These are phyloP conservation scores for Plasmodium coatneyi DNA, from an alignment of 169 alveolate genomes.

Conservation along the genomic window DNA sequence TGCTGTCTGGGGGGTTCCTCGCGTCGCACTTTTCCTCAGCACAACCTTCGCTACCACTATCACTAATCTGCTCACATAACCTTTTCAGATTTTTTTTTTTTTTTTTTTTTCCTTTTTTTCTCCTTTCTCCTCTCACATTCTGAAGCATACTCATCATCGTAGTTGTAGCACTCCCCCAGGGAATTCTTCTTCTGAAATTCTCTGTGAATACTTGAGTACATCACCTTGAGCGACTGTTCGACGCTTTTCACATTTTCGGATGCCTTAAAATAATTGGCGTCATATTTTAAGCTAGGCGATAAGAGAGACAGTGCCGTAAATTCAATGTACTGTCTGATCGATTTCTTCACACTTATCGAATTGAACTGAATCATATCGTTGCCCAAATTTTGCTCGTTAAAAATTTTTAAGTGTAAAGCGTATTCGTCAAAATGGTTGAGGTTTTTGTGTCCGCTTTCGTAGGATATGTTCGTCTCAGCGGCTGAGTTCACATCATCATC, in stretches of 20 bases:
- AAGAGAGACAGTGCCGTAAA: conserved; percentile 53
- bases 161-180: conserved; percentile 29
- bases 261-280: conserved; percentile 22
- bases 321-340: conserved; percentile 53
- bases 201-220: conserved; percentile 24
- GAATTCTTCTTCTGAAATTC: conserved; percentile 27
- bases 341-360: conserved; percentile 54
- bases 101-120: conserved; percentile 16
- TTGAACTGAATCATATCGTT: conserved; percentile 25
- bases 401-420: conserved; percentile 40
- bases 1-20: background rate
- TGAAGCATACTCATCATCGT: background rate
- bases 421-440: conserved; percentile 37
- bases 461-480: background rate
- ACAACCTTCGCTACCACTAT: background rate
- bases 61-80: conserved; percentile 2
- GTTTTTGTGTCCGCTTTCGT: background rate
- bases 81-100: conserved; percentile 47
- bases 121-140: background rate
- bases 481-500: background rate
- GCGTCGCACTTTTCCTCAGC: background rate
- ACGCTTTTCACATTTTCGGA: conserved; percentile 23
- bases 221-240: conserved; percentile 4
- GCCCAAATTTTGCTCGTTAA: conserved; percentile 51
- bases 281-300: conserved; percentile 58